Base-by-base conservation (phyloP, 1,284 basidiomycete species). In the Cystobasidiaceae sp. region DNA sequence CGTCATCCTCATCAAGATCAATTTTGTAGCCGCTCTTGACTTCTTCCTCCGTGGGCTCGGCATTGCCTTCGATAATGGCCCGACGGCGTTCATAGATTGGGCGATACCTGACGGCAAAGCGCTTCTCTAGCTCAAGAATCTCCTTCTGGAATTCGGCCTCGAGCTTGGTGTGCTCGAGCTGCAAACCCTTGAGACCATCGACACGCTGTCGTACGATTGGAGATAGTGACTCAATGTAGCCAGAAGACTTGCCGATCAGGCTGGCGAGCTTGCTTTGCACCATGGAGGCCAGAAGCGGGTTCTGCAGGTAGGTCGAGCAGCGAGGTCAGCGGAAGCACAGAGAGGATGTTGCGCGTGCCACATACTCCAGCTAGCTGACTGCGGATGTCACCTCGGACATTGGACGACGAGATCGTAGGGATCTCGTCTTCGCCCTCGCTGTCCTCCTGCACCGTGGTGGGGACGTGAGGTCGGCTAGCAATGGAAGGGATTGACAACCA, bases 121-220 rank as follows among this genome's bases (percentile, higher is more conserved):
- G 96, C 82, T 93, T 93, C 82, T 98, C 93, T 65, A 98, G 84
- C 79, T 94, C 92, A 66, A 97, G 83, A 75, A 93, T 91, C 79
- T 97, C 94, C 75, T 87, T 85, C 80, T 97, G 97, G 84, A 94
- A 96, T 81, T 93, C 85, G 75, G 89, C 88, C 78, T 97, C 91
- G 64, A 97, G 84, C 77, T 93, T 89, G 73, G 86, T 86, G 79
- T 97, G 92, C 81, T 93, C 88, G 71, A 86, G 86, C 79, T 97
- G 93, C 46, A 98, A 83, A 67, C 93, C 94, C 79, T 97, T 96
- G 74, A 98, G 82, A 41, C 87, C 94, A 79, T 94, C 89, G 74
- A 97, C 81, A 74, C 86, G 88, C 76, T 86, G 82, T 79, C 89
- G 90, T 73, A 94, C 85, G 63, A 87, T 85, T 50, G 82, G 79